Evolutionary conservation across 1,284 basidiomycete genomes (phyloP).

Genomic region (Athelia sp.): DNA sequence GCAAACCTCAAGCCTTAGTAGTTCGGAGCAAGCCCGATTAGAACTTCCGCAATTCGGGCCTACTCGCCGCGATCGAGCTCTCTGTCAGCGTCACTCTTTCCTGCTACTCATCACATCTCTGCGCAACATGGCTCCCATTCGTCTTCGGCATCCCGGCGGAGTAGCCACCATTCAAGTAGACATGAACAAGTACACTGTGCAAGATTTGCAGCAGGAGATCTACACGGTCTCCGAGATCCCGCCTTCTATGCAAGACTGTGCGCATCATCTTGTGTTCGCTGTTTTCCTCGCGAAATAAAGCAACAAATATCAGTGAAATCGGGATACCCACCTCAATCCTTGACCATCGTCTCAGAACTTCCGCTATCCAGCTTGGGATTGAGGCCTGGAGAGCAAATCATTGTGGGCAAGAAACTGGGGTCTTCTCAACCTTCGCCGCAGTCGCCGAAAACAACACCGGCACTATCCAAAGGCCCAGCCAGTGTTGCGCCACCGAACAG

Average conservation of each 20-base stretch:
- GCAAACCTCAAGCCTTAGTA: too few relatives aligned
- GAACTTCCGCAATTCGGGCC: too few relatives aligned
- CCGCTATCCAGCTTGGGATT: slow-evolving; percentile 74
- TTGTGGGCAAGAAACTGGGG: slow-evolving; percentile 53
- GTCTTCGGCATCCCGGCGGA: slow-evolving; percentile 78
- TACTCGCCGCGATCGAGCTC: not conserved
- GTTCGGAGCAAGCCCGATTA: too few relatives aligned
- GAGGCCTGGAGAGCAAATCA: slow-evolving; percentile 76
- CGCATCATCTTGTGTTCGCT: slow-evolving; percentile 23
- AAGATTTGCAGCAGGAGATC: slow-evolving; percentile 71
- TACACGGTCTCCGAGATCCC: slow-evolving; percentile 63
- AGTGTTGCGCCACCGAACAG: too few relatives aligned
- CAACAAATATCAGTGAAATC: slow-evolving; percentile 58
- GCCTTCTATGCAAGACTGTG: slow-evolving; percentile 74
- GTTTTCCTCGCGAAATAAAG: slow-evolving; percentile 6
- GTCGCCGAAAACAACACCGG: not conserved
- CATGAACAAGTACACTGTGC: slow-evolving; percentile 55
- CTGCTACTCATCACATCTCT: too few relatives aligned
- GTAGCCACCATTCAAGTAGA: slow-evolving; percentile 76
- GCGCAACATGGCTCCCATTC: slow-evolving; percentile 53
- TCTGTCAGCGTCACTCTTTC: not conserved
- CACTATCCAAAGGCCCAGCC: slow-evolving; percentile 7
- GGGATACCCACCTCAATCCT: slow-evolving; percentile 76
- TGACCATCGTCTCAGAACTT: slow-evolving; percentile 69
- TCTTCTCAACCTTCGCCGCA: slow-evolving; percentile 8